Evolutionary conservation across 805 yeast species (phyloP).

Genomic region (Gaillardinia entomophila): DNA sequence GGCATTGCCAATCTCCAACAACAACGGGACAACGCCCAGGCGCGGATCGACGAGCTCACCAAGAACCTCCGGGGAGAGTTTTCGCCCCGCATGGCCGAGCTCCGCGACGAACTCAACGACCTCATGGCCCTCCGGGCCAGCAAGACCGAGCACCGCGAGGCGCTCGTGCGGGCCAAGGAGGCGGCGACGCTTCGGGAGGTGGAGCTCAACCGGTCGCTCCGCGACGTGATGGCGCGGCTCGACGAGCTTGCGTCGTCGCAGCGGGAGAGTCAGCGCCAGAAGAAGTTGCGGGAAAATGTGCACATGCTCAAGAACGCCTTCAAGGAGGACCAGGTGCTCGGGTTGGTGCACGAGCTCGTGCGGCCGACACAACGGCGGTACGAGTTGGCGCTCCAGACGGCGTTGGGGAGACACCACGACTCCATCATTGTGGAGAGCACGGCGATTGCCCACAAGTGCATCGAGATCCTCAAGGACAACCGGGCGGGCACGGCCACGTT

Average conservation of each 20-base stretch:
- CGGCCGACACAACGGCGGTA: slow-evolving; percentile 69
- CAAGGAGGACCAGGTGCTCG: slow-evolving; percentile 72
- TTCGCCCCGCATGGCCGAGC: slow-evolving; percentile 24
- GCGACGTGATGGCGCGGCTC: slow-evolving; percentile 52
- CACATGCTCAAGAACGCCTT: slow-evolving; percentile 62
- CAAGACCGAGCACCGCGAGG: slow-evolving; percentile 17
- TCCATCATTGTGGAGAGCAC: slow-evolving; percentile 76
- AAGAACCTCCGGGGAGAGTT: slow-evolving; percentile 27
- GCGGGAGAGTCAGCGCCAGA: slow-evolving; percentile 70
- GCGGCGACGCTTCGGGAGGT: slow-evolving; percentile 42
- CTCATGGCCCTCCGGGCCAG: slow-evolving; percentile 22
- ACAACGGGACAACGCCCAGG: slow-evolving; percentile 31
- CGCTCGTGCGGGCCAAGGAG: slow-evolving; percentile 30
- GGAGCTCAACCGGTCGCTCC: slow-evolving; percentile 58
- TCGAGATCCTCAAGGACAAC: slow-evolving; percentile 76
- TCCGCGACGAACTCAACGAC: slow-evolving; percentile 25
- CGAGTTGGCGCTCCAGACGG: slow-evolving; percentile 68
- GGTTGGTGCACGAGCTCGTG: slow-evolving; percentile 73
- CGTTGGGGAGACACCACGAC: slow-evolving; percentile 75
- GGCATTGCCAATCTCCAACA: slow-evolving; percentile 16
- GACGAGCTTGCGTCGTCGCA: slow-evolving; percentile 72
- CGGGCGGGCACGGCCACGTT: slow-evolving; percentile 82
- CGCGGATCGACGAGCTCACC: slow-evolving; percentile 37
- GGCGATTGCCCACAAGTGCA: slow-evolving; percentile 66
- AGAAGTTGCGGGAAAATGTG: slow-evolving; percentile 66